Evolutionary conservation across 768 basidiomycete species (phyloP), one percentile per base, ranked within the genome.

Genomic region (Hortiboletus flavorubellus): DNA sequence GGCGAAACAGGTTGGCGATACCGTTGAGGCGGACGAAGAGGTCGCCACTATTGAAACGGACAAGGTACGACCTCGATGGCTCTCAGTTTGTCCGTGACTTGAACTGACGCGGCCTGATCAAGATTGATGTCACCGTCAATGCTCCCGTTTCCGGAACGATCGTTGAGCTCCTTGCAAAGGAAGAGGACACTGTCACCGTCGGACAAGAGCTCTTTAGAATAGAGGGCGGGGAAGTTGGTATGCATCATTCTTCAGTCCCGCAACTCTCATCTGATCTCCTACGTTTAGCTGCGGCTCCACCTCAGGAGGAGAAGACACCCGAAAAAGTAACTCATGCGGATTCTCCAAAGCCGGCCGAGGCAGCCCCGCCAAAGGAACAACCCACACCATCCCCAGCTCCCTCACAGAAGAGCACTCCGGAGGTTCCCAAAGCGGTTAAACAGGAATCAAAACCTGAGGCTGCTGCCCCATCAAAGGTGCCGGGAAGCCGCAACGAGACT

Each of bases 61-160:
- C 80, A 98, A 98, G 88, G 96, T 92, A 57, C 14, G 30, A 31
- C 43, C 31, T 35, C 39, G 3, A 31, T 45, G 8, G 40, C 40
- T 31, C 10, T 49, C 31, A 2, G 15, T 42, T 16, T 18, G 26
- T n/a, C 26, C 34, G 12, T 48, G 26, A 21, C 46, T 16, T 29
- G 46, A 34, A 44, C 42, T 49, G 39, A 61, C 43, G 9, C 53
- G 43, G 45, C 54, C 50, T 7, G 23, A 64, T 51, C 44, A 31
- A 98, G 94, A 98, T 98, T 64, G 96, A 99, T 70, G 93, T 98
- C 42, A 89, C 93, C 5, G 95, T 99, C 52, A 99, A 97, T 68
- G 91, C 96, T 16, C 90, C 96, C 8, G 76, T 80, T 61, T 80
- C 93, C 10, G 96, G 96, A 14, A 94, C 79, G 46, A 93, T 99